These are phyloP conservation scores for Smittium culicis DNA, from an alignment of 371 early-diverging fungal genomes.

Conservation along the genomic window DNA sequence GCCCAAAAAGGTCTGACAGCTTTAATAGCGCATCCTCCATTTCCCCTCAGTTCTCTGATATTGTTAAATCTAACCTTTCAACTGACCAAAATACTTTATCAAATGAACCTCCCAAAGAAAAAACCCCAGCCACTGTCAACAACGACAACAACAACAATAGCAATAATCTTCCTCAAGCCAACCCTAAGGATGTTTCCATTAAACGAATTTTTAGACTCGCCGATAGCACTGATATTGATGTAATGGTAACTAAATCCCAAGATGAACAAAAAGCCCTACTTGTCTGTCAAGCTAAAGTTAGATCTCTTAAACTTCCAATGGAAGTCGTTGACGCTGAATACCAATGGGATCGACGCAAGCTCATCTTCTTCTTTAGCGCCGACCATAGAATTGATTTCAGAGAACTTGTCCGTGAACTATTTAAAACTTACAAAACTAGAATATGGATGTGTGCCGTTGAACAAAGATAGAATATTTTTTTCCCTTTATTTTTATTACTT, in stretches of 20 bases:
- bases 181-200: conserved; percentile 53
- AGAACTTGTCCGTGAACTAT: conserved; percentile 94
- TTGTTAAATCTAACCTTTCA: background rate
- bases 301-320: conserved; percentile 79
- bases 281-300: conserved; percentile 73
- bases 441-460: conserved; percentile 67
- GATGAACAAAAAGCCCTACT: conserved; percentile 80
- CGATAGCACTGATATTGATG: conserved; percentile 54
- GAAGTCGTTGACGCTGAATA: conserved; percentile 92
- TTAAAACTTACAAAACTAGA: conserved; percentile 96
- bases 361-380: conserved; percentile 90
- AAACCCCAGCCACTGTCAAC: background rate
- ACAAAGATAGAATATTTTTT: conserved; percentile 8
- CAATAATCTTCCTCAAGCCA: conserved; percentile 7
- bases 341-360: conserved; percentile 93
- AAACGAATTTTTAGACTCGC: conserved; percentile 83
- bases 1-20: background rate
- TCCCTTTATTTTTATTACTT: no score
- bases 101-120: background rate
- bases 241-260: conserved; percentile 50
- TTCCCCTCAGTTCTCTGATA: conserved; percentile 7
- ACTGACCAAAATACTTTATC: background rate
- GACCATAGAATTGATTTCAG: conserved; percentile 95
- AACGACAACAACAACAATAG: background rate
- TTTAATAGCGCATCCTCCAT: background rate